Evolutionary conservation across 83 land plant species (phyloP).

Genomic region (Thuja plicata): DNA sequence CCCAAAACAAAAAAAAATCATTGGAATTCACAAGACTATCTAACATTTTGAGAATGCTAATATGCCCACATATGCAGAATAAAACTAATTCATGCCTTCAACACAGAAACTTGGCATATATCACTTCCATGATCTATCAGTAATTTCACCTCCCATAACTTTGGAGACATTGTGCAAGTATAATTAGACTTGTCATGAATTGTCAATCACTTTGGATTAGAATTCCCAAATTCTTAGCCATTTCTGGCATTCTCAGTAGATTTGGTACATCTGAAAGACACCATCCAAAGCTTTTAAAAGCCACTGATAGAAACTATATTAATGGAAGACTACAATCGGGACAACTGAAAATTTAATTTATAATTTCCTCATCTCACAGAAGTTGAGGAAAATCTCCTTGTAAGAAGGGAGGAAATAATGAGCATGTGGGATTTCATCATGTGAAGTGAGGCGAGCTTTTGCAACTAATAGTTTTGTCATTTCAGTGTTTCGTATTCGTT

Average conservation of each 20-base stretch:
- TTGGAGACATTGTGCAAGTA: neutral
- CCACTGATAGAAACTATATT: neutral
- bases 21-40: neutral
- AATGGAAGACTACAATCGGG: neutral
- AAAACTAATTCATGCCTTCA: neutral
- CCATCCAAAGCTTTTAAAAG: neutral
- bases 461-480: neutral
- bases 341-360: neutral
- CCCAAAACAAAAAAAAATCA: neutral
- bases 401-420: neutral
- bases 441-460: neutral
- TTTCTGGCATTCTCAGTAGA: neutral
- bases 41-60: neutral
- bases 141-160: neutral
- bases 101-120: neutral
- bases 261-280: neutral
- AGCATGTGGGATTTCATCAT: neutral
- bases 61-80: neutral
- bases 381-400: neutral
- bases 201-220: neutral
- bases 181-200: neutral
- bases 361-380: neutral
- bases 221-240: neutral
- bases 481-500: neutral
- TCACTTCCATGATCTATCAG: neutral